Percentiles rank a stretch among this genome's conserved stretches.
Evolutionary conservation across 1,284 basidiomycete genomes (phyloP).

Genomic region (Moesziomyces sp.): DNA sequence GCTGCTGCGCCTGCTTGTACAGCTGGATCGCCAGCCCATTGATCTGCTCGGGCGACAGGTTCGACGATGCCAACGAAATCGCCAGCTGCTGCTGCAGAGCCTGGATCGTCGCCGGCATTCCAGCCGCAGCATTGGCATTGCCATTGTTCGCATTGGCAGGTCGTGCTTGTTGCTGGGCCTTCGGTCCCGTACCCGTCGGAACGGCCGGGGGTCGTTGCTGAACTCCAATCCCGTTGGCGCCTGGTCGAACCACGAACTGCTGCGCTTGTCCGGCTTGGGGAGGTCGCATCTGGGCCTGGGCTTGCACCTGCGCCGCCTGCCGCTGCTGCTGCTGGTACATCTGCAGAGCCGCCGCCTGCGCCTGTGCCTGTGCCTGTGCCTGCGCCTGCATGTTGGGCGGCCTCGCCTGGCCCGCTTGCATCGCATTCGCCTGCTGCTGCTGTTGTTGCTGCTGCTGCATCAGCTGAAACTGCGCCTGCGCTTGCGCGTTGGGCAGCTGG

Average conservation of each 20-base stretch:
- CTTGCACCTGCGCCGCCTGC: slow-evolving; percentile 41
- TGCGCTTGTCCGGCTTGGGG: slow-evolving; percentile 10
- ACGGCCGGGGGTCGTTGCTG: slow-evolving; percentile 2
- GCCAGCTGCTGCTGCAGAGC: slow-evolving; percentile 60
- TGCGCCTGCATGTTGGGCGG: slow-evolving; percentile 29
- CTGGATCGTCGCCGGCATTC: slow-evolving; percentile 57
- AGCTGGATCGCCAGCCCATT: slow-evolving; percentile 57
- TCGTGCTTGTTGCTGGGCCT: slow-evolving; percentile 3
- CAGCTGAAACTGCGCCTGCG: slow-evolving; percentile 32
- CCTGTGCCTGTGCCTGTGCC: slow-evolving; percentile 4
- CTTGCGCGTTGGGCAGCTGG: slow-evolving; percentile 30
- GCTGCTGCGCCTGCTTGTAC: slow-evolving; percentile 59
- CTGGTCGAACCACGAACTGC: slow-evolving; percentile 14
- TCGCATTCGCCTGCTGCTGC: slow-evolving; percentile 12
- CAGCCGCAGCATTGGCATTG: slow-evolving; percentile 2
- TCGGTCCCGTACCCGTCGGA: slow-evolving; percentile 5
- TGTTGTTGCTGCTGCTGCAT: slow-evolving; percentile 23
- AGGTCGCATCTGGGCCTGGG: slow-evolving; percentile 39
- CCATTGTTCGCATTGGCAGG: slow-evolving; percentile 7
- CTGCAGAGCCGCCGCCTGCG: slow-evolving; percentile 26
- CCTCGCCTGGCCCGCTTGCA: slow-evolving; percentile 17
- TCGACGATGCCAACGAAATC: slow-evolving; percentile 50
- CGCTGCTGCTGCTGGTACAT: slow-evolving; percentile 46
- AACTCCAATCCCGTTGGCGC: not conserved
- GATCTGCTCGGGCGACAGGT: slow-evolving; percentile 59